phyloP scores from a whole-genome alignment of 495 filamentous ascomycete species.

The Schizothecium vesticola region DNA sequence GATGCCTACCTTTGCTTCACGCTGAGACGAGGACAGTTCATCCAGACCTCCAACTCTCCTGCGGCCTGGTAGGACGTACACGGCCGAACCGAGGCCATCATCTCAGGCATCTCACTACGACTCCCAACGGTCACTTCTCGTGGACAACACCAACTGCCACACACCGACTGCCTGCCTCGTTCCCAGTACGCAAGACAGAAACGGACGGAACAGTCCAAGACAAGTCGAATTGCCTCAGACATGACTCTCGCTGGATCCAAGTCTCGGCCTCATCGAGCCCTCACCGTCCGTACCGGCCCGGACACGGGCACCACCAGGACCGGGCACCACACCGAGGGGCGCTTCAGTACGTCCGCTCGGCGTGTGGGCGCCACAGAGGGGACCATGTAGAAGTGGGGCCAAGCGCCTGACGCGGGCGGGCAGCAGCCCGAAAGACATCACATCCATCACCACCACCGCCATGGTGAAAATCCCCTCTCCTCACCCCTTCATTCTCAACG shows the following conservation, averaged over 20 bases:
- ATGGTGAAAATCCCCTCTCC: neutral
- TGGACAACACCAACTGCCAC: neutral
- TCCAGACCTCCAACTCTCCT: neutral
- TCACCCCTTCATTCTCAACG: neutral
- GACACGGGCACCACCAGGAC: neutral
- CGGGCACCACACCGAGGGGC: neutral
- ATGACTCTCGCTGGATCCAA: neutral
- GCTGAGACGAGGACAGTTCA: neutral
- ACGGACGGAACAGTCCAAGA: neutral
- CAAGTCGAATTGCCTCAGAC: neutral
- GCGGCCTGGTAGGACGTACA: neutral
- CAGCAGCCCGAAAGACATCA: no score
- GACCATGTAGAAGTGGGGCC: neutral
- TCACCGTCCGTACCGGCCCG: neutral
- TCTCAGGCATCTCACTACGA: neutral
- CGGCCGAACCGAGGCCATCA: neutral
- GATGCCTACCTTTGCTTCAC: neutral
- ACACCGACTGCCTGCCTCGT: neutral
- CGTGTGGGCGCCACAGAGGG: neutral
- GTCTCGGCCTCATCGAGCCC: neutral
- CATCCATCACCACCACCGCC: neutral
- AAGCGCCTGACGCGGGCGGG: neutral
- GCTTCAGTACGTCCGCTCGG: neutral
- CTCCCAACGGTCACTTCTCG: neutral
- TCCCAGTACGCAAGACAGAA: neutral